Evolutionary conservation across 208 protist genomes (phyloP).

Genomic region (Leishmania tarentolae): DNA sequence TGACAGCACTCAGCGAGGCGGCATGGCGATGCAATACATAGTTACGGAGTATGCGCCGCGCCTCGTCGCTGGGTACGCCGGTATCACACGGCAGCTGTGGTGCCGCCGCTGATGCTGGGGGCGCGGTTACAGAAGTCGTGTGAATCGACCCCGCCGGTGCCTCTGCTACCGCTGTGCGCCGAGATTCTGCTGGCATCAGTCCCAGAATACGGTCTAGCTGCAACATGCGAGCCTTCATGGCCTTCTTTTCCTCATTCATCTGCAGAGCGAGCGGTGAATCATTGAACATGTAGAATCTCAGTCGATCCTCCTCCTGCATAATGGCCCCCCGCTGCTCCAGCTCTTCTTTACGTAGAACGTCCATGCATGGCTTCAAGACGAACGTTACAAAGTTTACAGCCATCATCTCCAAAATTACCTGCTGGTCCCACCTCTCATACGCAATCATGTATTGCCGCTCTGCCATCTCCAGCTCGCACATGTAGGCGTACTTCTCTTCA

Average conservation of each 20-base stretch:
- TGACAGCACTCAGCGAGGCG: slow-evolving; percentile 14
- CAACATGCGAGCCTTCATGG: slow-evolving; percentile 47
- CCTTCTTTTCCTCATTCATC: slow-evolving; percentile 33
- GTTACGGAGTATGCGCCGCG: slow-evolving; percentile 47
- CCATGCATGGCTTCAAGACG: slow-evolving; percentile 72
- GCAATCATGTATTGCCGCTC: slow-evolving; percentile 48
- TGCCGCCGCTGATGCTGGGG: background rate
- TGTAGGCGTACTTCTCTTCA: slow-evolving; percentile 24
- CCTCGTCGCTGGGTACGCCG: slow-evolving; percentile 33
- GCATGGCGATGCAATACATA: slow-evolving; percentile 42
- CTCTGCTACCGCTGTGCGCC: background rate
- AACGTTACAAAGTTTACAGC: slow-evolving; percentile 74
- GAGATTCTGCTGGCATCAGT: background rate
- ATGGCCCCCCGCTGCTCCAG: slow-evolving; percentile 36
- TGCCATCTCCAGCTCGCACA: slow-evolving; percentile 49
- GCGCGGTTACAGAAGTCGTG: background rate
- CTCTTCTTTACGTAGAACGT: slow-evolving; percentile 58
- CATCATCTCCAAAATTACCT: slow-evolving; percentile 76
- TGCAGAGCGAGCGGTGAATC: slow-evolving; percentile 39
- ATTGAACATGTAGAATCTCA: slow-evolving; percentile 53
- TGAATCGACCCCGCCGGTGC: background rate
- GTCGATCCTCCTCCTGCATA: slow-evolving; percentile 55
- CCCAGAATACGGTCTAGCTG: slow-evolving; percentile 38
- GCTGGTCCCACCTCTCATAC: slow-evolving; percentile 66
- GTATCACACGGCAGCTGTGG: background rate